phyloP scores from a whole-genome alignment of 2,329 filamentous ascomycete genomes.

The Exophiala calicioides region DNA sequence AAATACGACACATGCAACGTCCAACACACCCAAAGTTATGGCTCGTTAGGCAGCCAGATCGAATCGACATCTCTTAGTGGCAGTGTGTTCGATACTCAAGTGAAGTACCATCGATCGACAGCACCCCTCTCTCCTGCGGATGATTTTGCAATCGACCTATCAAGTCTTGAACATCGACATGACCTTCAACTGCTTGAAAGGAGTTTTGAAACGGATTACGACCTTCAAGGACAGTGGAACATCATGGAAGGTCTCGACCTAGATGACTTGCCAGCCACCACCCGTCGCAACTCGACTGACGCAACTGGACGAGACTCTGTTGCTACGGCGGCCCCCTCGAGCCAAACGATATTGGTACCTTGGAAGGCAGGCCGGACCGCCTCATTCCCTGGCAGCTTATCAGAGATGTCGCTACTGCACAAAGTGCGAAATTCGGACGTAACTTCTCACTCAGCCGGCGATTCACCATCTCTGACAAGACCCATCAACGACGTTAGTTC shows the following conservation, averaged over 20 bases:
- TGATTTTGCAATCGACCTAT: neutral
- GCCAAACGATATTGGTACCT: too few relatives aligned
- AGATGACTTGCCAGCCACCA: too few relatives aligned
- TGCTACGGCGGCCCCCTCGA: too few relatives aligned
- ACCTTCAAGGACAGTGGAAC: too few relatives aligned
- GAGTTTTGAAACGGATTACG: too few relatives aligned
- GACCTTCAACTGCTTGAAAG: neutral
- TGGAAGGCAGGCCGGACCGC: too few relatives aligned
- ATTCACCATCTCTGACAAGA: too few relatives aligned
- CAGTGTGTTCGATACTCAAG: neutral
- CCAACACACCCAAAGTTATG: neutral
- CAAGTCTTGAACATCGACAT: neutral
- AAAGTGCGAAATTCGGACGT: neutral
- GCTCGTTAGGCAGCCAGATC: neutral
- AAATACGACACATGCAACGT: neutral
- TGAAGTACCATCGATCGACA: neutral
- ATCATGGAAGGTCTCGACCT: too few relatives aligned
- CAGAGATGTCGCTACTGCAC: neutral
- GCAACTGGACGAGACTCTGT: too few relatives aligned
- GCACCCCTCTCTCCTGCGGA: neutral
- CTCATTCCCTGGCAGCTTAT: too few relatives aligned
- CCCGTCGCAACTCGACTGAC: too few relatives aligned
- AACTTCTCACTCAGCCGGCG: neutral
- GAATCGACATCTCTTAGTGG: neutral
- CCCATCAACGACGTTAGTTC: slow-evolving; percentile 52